These are phyloP conservation scores for Calonectria pseudoturangicola DNA, from an alignment of 2,329 filamentous ascomycete species.

Conservation along the genomic window DNA sequence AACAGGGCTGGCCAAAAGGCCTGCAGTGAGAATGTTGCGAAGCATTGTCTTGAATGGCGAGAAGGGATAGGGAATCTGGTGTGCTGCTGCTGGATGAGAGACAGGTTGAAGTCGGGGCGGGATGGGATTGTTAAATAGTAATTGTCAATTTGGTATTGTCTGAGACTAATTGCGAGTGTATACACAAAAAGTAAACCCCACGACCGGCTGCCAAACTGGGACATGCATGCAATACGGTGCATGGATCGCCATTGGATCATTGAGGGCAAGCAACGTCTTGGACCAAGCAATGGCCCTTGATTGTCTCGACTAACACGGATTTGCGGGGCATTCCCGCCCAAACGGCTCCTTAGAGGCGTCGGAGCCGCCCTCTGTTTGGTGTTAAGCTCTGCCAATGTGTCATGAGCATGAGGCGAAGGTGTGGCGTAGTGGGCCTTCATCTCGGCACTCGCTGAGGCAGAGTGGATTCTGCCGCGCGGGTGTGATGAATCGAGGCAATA, in stretches of 20 bases:
- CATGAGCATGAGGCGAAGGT: conserved; percentile 5
- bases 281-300: background rate
- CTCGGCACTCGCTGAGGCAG: conserved; percentile 9
- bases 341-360: background rate
- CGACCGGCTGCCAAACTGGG: background rate
- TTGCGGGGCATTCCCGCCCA: background rate
- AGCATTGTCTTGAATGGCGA: conserved; percentile 35
- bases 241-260: background rate
- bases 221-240: background rate
- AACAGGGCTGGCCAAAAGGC: conserved; percentile 36
- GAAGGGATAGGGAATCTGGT: background rate
- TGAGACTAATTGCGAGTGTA: background rate
- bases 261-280: background rate
- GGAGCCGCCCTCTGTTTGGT: conserved; percentile 5
- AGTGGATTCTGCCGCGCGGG: conserved; percentile 20
- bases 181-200: conserved; percentile 7
- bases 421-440: conserved; percentile 24
- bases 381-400: conserved; percentile 14
- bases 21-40: conserved; percentile 25
- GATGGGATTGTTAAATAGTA: background rate
- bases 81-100: background rate
- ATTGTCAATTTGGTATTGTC: background rate
- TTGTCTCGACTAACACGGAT: conserved; percentile 5
- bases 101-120: background rate
- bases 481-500: conserved; percentile 7